These are phyloP conservation scores for Colletotrichum orchidophilum DNA, from an alignment of 2,329 filamentous ascomycete species.

Conservation along the genomic window DNA sequence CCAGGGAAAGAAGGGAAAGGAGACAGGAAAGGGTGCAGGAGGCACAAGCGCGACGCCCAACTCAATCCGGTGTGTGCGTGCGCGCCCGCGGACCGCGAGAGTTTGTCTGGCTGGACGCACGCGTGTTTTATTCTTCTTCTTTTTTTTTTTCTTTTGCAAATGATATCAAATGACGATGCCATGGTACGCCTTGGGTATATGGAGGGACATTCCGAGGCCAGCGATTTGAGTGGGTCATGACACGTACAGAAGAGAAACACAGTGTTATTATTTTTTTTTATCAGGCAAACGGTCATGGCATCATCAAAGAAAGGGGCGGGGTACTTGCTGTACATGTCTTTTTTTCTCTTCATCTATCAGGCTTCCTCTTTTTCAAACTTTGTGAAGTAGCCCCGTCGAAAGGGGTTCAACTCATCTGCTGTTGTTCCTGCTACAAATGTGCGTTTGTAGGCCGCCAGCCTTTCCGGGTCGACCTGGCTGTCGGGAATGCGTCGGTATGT, in stretches of 20 bases:
- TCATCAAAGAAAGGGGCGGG: conserved; percentile 21
- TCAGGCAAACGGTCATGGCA: conserved; percentile 27
- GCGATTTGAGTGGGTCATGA: neutral
- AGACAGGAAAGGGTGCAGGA: neutral
- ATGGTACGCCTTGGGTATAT: conserved; percentile 24
- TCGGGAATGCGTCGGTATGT: conserved; percentile 82
- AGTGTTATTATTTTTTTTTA: conserved; percentile 7
- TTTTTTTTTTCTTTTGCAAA: conserved; percentile 3
- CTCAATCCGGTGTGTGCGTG: conserved; percentile 6
- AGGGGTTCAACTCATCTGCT: conserved; percentile 69
- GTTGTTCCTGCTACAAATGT: conserved; percentile 53
- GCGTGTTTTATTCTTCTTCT: neutral
- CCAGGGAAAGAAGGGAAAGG: neutral
- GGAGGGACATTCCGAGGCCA: conserved; percentile 7
- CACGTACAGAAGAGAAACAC: neutral
- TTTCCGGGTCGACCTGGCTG: conserved; percentile 57
- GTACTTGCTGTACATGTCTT: conserved; percentile 23
- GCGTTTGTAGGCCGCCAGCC: conserved; percentile 46
- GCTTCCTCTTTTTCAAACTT: conserved; percentile 55
- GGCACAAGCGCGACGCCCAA: conserved; percentile 13
- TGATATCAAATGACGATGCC: conserved; percentile 31
- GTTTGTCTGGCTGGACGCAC: conserved; percentile 9
- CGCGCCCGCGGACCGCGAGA: neutral
- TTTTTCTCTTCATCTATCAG: conserved; percentile 12
- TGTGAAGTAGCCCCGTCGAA: conserved; percentile 67